Conservation (phyloP, 495 filamentous ascomycete genomes). For the Trichoderma erinaceum region DNA sequence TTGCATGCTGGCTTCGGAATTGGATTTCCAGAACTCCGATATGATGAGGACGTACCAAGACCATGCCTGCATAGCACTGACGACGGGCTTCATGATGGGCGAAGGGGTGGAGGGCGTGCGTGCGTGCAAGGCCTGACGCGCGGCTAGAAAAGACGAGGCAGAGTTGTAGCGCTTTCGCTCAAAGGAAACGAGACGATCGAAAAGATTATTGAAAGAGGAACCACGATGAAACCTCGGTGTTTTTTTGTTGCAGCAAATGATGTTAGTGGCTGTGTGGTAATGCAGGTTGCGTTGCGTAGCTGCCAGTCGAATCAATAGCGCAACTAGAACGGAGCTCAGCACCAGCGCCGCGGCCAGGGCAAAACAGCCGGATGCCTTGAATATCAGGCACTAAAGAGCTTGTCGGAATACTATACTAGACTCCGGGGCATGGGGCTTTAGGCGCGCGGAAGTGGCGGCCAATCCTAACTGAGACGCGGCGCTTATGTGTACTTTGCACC, state of each 20-base stretch:
- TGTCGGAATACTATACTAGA: neutral
- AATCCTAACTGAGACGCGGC: neutral
- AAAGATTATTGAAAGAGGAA: neutral
- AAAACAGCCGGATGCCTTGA: neutral
- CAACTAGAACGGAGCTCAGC: neutral
- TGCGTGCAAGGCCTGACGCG: neutral
- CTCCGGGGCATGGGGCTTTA: neutral
- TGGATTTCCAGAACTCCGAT: neutral
- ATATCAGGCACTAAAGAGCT: neutral
- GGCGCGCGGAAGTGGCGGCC: constrained; percentile 1
- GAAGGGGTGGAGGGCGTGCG: neutral
- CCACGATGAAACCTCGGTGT: neutral
- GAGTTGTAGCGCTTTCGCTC: neutral
- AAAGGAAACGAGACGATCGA: neutral
- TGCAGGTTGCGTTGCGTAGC: neutral
- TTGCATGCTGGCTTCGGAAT: neutral
- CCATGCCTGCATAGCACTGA: constrained; percentile 87
- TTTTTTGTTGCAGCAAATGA: neutral
- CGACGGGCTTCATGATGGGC: constrained; percentile 80
- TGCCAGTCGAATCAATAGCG: neutral
- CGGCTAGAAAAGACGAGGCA: neutral
- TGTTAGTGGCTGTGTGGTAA: neutral
- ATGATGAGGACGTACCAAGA: constrained; percentile 57
- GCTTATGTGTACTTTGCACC: neutral
- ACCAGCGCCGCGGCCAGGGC: neutral